Base-by-base conservation (phyloP, 106 monocot genomes). In the Allium cepa region DNA sequence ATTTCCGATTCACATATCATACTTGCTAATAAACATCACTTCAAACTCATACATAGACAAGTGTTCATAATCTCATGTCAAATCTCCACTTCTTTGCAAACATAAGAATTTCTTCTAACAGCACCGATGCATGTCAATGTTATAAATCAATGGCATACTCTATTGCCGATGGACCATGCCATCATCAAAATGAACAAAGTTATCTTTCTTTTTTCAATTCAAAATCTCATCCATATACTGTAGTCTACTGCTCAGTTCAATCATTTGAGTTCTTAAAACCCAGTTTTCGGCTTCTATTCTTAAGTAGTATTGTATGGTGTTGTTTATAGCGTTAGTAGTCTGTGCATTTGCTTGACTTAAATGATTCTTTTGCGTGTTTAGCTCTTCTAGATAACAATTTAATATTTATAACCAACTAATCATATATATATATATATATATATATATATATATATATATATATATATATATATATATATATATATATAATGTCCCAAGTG, bases 241-340 rank as follows among this genome's bases (percentile, higher is more conserved):
- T 18, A 84, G 62, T 51, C 84, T 73, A 46, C 55, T 62, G 49
- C 14, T 71, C 51, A 84, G 77, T 71, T 80, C 84, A 65, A 74
- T 48, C 49, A 80, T 56, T 77, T 78, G 77, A 4, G 77, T 77
- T 26, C 80, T 73, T 13, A 84, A 76, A n/a, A 80, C 80, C 7
- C 72, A 69, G 62, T 80, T 84, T 53, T 80, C 77, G 46, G 77
- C 66, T 47, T 84, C 84, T 0, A 77, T 57, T n/a, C 49, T 57
- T 26, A 80, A 8, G 63, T 71, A 78, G 50, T 75, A 10, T 65
- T 71, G 70, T 4, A 67, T 63, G 50, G 66, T 67, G 61, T 62
- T 11, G 60, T 72, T 64, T 14, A 72, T 49, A 27, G 58, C 69
- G 9, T 68, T 14, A 11, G 76, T 6, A 78, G 22, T 58, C 47